Conservation (phyloP, 140 eudicot genomes). For the Ambrosia hybrid region DNA sequence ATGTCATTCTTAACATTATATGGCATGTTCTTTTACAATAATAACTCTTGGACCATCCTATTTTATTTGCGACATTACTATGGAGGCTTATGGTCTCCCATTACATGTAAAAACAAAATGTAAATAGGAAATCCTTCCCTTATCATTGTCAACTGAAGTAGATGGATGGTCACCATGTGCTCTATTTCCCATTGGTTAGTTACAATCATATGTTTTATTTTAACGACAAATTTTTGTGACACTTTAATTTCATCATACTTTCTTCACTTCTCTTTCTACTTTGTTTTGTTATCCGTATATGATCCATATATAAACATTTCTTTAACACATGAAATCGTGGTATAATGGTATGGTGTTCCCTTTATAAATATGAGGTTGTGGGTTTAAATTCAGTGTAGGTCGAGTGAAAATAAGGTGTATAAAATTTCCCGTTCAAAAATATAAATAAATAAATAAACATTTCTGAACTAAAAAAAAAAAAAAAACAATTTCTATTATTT, state of each 20-base stretch:
- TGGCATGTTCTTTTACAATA: constrained; percentile 20
- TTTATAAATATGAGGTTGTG: no score
- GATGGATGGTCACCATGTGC: constrained; percentile 37
- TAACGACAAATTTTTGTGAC: no score
- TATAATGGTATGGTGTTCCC: no score
- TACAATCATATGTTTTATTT: not conserved
- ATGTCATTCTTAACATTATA: not conserved
- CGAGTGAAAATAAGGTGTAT: no score
- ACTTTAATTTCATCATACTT: no score
- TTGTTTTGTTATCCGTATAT: constrained; percentile 7
- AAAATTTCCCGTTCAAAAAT: no score
- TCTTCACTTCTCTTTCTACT: not conserved
- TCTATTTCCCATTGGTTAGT: constrained; percentile 14
- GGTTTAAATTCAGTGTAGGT: no score
- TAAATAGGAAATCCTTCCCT: constrained; percentile 15
- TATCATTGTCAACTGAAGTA: constrained; percentile 33
- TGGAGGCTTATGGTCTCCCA: constrained; percentile 33
- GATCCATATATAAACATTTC: not conserved
- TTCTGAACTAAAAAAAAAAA: no score
- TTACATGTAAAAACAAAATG: constrained; percentile 28
- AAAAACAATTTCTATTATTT: no score
- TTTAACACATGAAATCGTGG: no score
- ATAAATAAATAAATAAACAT: no score
- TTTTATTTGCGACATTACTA: constrained; percentile 33
- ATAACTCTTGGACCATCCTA: constrained; percentile 31